A percentile compares a stretch with the other conserved stretches of the same genome.
These are phyloP conservation scores for Hibiscus trionum DNA, from an alignment of 345 rosid species.

Conservation along the genomic window DNA sequence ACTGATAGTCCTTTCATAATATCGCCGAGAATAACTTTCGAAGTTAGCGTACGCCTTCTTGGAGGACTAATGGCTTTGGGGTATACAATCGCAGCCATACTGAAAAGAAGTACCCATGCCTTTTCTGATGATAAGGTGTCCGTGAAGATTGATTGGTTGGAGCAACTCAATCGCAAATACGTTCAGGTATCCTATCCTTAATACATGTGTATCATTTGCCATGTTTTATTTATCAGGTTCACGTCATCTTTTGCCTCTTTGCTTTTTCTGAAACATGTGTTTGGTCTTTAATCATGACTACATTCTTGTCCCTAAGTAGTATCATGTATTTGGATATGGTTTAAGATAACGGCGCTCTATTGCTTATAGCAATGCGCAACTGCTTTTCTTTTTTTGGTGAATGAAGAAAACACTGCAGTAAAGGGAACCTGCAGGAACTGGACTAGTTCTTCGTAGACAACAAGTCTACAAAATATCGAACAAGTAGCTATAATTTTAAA, in stretches of 20 bases:
- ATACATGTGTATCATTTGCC: background rate
- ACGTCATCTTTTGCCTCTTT: background rate
- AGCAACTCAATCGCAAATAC: slow-evolving; percentile 82
- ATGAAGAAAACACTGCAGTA: too few species aligned
- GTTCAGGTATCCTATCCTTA: slow-evolving; percentile 57
- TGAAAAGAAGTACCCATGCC: slow-evolving; percentile 89
- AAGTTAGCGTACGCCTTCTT: slow-evolving; percentile 89
- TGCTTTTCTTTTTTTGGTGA: background rate
- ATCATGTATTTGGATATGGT: background rate
- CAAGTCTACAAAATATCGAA: background rate
- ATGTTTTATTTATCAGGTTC: background rate
- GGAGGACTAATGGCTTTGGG: slow-evolving; percentile 99
- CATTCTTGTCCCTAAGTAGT: background rate
- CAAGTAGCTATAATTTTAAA: background rate
- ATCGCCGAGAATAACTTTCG: slow-evolving; percentile 97
- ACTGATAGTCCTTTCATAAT: slow-evolving; percentile 93
- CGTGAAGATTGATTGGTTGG: slow-evolving; percentile 95
- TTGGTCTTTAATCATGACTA: background rate
- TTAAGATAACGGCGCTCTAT: background rate
- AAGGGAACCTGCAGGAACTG: background rate
- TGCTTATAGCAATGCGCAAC: background rate
- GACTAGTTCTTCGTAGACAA: background rate
- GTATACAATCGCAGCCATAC: slow-evolving; percentile 85
- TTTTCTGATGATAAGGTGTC: slow-evolving; percentile 63
- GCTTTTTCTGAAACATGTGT: background rate